Conservation (phyloP, 2,329 filamentous ascomycete genomes). For the Leptographium procerum region DNA sequence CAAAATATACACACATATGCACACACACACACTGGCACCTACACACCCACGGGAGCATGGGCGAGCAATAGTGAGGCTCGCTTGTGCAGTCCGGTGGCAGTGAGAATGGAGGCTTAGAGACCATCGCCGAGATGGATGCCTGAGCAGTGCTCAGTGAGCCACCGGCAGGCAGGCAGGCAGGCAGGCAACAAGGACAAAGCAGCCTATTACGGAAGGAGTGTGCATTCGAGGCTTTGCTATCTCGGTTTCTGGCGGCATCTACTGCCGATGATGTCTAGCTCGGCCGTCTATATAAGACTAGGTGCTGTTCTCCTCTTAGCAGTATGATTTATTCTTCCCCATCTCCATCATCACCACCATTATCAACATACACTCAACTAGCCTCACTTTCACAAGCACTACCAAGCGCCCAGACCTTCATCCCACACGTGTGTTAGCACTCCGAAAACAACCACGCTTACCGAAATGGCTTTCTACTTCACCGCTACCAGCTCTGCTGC, state of each 20-base stretch:
- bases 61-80: no score
- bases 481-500: conserved; percentile 10
- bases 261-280: background rate
- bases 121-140: background rate
- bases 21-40: background rate
- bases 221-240: background rate
- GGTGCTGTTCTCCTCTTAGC: background rate
- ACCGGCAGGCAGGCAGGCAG: background rate
- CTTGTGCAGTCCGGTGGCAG: background rate
- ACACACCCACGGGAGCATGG: background rate
- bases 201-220: background rate
- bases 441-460: background rate
- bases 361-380: background rate
- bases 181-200: background rate
- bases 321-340: background rate
- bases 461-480: conserved; percentile 20
- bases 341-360: background rate
- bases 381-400: background rate
- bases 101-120: background rate
- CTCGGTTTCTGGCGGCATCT: background rate
- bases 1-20: background rate
- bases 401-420: background rate
- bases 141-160: background rate
- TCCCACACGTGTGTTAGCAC: background rate
- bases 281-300: background rate